Evolutionary conservation across 805 yeast species (phyloP), one percentile per base, ranked within the genome.

Genomic region (Saccharomycodes ludwigii): DNA sequence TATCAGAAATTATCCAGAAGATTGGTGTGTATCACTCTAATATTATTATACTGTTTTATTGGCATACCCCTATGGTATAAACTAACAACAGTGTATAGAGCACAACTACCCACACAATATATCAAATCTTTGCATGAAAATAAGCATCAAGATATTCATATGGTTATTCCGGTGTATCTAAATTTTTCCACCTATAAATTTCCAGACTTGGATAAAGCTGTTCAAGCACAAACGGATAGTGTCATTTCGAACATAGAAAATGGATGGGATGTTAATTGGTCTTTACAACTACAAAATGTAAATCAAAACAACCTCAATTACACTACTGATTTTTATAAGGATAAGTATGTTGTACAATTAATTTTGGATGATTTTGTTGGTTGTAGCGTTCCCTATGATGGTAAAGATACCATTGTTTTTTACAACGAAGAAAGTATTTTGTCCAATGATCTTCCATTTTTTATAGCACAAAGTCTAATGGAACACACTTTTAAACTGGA

Each of bases 141-240:
- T 30, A 66, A 63, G 9, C 51, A 63, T 27, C 41, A 52, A 15
- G 76, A 70, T 42, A 38, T 71, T 2, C 50, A 51, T 16, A 32
- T 71, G 25, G 53, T 44, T 3, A 56, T 70, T 5, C 72, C 71
- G 0, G 56, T 69, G 3, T 61, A 54, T 29, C 41, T 63, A 15
- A 50, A 53, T n/a, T 42, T 52, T 3, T 62, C 63, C 8, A 69
- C 68, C 1, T 63, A 73, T 40, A 51, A 56, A 12, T 74, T 76
- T 41, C 86, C 88, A 0, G 94, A 84, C 48, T 46, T 84, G 13
- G 68, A 65, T 2, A 61, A 61, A 26, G 84, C 79, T 1, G 47
- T 67, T 2, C 66, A 68, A 36, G 43, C 61, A 9, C 70, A 71
- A 41, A 44, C 70, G 2, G 59, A 66, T 36, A 54, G 58, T 11